A percentile compares a stretch with the other conserved stretches of the same genome.
These are phyloP conservation scores for Candida piceae DNA, from an alignment of 805 yeast genomes.

Conservation along the genomic window DNA sequence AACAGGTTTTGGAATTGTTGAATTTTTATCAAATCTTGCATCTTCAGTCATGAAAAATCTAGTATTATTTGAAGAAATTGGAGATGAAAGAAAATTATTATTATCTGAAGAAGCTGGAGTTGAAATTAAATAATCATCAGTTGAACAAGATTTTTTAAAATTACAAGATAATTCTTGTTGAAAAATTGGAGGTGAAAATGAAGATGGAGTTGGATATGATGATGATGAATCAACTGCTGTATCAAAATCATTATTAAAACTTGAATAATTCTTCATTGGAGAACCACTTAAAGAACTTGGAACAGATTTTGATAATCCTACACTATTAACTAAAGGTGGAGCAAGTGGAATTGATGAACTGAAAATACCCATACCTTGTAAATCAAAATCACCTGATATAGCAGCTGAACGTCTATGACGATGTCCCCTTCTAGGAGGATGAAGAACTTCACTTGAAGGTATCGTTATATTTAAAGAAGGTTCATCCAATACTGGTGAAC, in stretches of 20 bases:
- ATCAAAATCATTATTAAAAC: neutral
- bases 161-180: slow-evolving; percentile 1
- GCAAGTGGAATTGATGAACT: too few species aligned
- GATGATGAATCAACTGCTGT: neutral
- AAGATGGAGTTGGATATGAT: neutral
- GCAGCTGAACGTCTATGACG: slow-evolving; percentile 85
- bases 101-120: slow-evolving; percentile 9
- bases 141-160: slow-evolving; percentile 10
- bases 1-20: slow-evolving; percentile 29
- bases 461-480: neutral
- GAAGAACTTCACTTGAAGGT: slow-evolving; percentile 20
- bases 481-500: neutral
- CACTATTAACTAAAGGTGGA: too few species aligned
- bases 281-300: slow-evolving; percentile 21
- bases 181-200: slow-evolving; percentile 1
- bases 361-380: slow-evolving; percentile 21
- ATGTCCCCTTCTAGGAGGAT: slow-evolving; percentile 47
- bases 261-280: slow-evolving; percentile 14
- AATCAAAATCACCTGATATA: slow-evolving; percentile 79
- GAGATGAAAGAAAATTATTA: slow-evolving; percentile 5
- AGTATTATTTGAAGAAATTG: slow-evolving; percentile 13
- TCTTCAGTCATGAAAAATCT: slow-evolving; percentile 31
- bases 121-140: slow-evolving; percentile 3
- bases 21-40: slow-evolving; percentile 21
- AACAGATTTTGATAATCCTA: slow-evolving; percentile 16